Conservation (phyloP, 2,329 filamentous ascomycete species). For the Microdochium nivale region DNA sequence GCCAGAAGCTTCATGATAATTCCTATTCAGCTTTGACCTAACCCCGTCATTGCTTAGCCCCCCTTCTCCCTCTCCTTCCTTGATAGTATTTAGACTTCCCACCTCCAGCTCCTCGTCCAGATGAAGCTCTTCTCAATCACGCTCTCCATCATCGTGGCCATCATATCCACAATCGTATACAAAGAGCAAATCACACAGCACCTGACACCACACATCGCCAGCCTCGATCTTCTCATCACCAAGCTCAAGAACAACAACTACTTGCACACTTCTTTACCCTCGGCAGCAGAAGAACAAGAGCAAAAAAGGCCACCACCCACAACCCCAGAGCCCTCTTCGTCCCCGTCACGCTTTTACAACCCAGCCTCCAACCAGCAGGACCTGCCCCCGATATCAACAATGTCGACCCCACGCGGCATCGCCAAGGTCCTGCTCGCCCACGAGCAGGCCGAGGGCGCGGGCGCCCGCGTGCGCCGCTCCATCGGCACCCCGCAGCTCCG, state of each 20-base stretch:
- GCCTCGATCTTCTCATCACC: slow-evolving; percentile 11
- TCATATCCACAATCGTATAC: slow-evolving; percentile 25
- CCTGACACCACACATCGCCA: slow-evolving; percentile 7
- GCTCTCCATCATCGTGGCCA: slow-evolving; percentile 27
- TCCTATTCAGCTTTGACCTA: not conserved
- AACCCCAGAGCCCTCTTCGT: slow-evolving; percentile 10
- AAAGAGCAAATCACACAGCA: slow-evolving; percentile 19
- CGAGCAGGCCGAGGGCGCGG: slow-evolving; percentile 82
- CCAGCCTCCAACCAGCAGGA: slow-evolving; percentile 7
- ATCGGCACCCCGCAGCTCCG: slow-evolving; percentile 77
- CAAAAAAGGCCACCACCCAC: slow-evolving; percentile 7
- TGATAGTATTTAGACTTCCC: slow-evolving; percentile 1
- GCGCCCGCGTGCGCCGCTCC: slow-evolving; percentile 77
- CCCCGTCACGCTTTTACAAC: slow-evolving; percentile 16
- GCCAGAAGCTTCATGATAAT: slow-evolving; percentile 2
- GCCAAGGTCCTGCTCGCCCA: slow-evolving; percentile 74
- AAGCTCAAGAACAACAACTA: slow-evolving; percentile 9
- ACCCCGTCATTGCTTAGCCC: too few relatives aligned
- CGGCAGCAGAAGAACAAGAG: slow-evolving; percentile 4
- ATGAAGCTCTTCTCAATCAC: slow-evolving; percentile 30
- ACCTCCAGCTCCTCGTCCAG: slow-evolving; percentile 3
- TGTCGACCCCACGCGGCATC: slow-evolving; percentile 67
- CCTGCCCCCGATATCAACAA: slow-evolving; percentile 33
- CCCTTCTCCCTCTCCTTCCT: too few relatives aligned
- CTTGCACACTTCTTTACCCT: slow-evolving; percentile 2